Base-by-base conservation (phyloP, 345 rosid species). In the Citrus glauca region DNA sequence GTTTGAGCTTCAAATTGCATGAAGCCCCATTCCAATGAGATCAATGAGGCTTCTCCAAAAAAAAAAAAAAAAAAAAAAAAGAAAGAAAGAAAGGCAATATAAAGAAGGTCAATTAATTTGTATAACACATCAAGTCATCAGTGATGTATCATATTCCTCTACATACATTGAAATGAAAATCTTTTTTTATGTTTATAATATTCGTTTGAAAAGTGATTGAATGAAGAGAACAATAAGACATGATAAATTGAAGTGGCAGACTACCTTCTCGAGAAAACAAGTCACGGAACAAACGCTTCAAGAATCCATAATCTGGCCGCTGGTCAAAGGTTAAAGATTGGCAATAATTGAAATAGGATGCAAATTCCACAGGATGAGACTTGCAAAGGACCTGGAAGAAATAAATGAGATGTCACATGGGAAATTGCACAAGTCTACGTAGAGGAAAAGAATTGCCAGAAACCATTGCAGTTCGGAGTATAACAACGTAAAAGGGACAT, bases 271-370 rank as follows among this genome's bases (percentile, higher is more conserved):
- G 94, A 63, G 83, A 57, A 86, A 94, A 90, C 83, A 93, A 79
- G 77, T 90, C 98, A 70, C 91, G 90, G 78, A 94, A 94, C 27
- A 93, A 87, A 63, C 95, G 88, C 88, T 83, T 94, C 83, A 94
- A 78, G 78, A 90, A 93, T 74, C 93, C 92, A 87, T 93, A 94
- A 85, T 94, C 97, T 78, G 97, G 98, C 56, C 89, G 85, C 80
- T 91, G 95, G 71, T 94, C 96, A 81, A 94, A 94, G 42, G 87
- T 88, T 79, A 91, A 74, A 4, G 98, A 93, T 74, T 91, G 94
- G 78, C 98, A 94, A 76, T 94, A 94, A 84, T 88, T 94, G 74
- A 94, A 88, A 83, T 91, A 94, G 25, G 98, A 94, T 27, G 88
- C 94, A 77, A 91, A 91, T 82, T 91, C 92, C 76, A 83, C 89